These are phyloP conservation scores for Sphagnurus paluster DNA, from an alignment of 1,284 basidiomycete genomes.

Conservation along the genomic window DNA sequence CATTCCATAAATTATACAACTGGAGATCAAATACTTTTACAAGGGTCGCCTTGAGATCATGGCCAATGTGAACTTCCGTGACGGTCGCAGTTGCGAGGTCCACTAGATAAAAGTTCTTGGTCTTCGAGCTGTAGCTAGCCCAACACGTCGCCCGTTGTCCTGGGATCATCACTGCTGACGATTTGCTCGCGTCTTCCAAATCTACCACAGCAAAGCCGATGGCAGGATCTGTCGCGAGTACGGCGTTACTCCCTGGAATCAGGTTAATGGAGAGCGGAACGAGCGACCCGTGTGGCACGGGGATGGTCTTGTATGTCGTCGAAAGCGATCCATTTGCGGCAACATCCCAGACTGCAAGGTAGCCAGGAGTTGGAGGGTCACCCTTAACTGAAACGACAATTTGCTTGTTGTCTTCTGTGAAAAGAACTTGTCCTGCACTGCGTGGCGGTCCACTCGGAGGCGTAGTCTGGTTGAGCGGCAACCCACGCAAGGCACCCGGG, in stretches of 20 bases:
- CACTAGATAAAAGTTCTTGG: slow-evolving; percentile 50
- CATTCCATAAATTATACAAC: no score
- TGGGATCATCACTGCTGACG: slow-evolving; percentile 36
- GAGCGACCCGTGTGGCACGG: slow-evolving; percentile 36
- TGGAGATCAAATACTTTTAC: slow-evolving; percentile 36
- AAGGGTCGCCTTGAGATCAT: slow-evolving; percentile 42
- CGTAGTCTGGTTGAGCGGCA: slow-evolving; percentile 41
- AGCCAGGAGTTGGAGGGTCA: slow-evolving; percentile 42
- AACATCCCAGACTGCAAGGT: slow-evolving; percentile 49
- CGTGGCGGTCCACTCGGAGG: slow-evolving; percentile 42
- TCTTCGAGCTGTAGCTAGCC: slow-evolving; percentile 45
- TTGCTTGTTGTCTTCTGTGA: slow-evolving; percentile 35
- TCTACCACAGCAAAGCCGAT: slow-evolving; percentile 48
- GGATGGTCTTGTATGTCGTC: slow-evolving; percentile 35
- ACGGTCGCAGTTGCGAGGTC: slow-evolving; percentile 44
- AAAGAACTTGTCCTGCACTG: slow-evolving; percentile 37
- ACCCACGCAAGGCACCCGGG: not conserved
- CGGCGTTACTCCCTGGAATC: slow-evolving; percentile 46
- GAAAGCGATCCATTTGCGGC: slow-evolving; percentile 41
- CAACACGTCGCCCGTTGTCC: slow-evolving; percentile 51
- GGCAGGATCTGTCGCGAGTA: slow-evolving; percentile 47
- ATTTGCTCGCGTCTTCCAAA: slow-evolving; percentile 25
- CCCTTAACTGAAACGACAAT: slow-evolving; percentile 51
- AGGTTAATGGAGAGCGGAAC: slow-evolving; percentile 49
- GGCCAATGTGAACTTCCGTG: slow-evolving; percentile 47